phyloP scores from a whole-genome alignment of 1,284 basidiomycete species.

The Pseudozyma tsukubaensis region DNA sequence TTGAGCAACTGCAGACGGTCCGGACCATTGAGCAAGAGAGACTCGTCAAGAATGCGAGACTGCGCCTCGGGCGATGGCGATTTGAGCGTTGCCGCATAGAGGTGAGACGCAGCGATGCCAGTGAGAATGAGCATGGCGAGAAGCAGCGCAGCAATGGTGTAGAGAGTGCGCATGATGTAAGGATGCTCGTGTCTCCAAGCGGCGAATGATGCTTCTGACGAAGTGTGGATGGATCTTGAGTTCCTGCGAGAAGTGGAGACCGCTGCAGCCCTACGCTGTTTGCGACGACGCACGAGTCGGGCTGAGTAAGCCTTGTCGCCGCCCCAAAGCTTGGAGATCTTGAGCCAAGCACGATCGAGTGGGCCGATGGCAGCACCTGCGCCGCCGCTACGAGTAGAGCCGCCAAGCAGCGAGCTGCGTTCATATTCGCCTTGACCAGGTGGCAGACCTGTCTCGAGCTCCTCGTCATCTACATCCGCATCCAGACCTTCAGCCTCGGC shows the following conservation, averaged over 20 bases:
- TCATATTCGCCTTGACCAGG: constrained; percentile 40
- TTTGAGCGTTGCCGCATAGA: constrained; percentile 50
- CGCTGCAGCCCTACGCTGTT: constrained; percentile 31
- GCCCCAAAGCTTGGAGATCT: constrained; percentile 40
- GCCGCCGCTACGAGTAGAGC: constrained; percentile 13
- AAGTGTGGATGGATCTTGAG: constrained; percentile 36
- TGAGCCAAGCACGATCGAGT: constrained; percentile 44
- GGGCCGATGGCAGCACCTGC: constrained; percentile 14
- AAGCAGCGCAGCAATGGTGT: constrained; percentile 39
- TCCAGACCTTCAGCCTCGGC: constrained; percentile 52
- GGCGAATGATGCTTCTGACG: constrained; percentile 33
- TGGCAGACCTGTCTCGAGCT: constrained; percentile 43
- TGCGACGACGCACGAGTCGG: constrained; percentile 30
- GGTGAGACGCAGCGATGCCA: constrained; percentile 43
- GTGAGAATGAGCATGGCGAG: constrained; percentile 46
- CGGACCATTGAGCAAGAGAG: constrained; percentile 58
- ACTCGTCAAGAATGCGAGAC: constrained; percentile 54
- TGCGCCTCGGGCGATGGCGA: constrained; percentile 49
- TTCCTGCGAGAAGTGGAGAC: constrained; percentile 27
- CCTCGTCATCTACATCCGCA: constrained; percentile 51
- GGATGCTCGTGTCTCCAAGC: constrained; percentile 47
- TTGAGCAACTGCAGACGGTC: constrained; percentile 58
- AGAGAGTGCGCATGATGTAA: constrained; percentile 33
- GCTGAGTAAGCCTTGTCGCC: constrained; percentile 45
- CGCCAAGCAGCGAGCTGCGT: constrained; percentile 38